A percentile compares a stretch with the other conserved stretches of the same genome.
These are phyloP conservation scores for Exophiala bonariae DNA, from an alignment of 2,329 filamentous ascomycete species.

Conservation along the genomic window DNA sequence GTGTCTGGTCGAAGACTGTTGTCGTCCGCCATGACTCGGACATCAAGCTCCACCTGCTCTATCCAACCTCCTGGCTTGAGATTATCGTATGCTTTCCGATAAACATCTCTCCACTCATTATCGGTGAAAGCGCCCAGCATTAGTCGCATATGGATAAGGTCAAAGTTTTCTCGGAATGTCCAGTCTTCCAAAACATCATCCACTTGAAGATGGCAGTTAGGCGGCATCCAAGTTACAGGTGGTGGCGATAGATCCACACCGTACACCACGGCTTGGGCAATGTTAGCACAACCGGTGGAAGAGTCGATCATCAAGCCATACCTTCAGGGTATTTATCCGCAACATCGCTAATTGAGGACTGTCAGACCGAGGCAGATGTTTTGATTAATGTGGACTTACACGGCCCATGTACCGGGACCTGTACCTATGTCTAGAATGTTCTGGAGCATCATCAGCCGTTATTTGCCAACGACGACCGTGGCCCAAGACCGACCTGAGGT, in stretches of 20 bases:
- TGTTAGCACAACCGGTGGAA: neutral
- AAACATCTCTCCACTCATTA: slow-evolving; percentile 10
- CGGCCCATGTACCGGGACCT: slow-evolving; percentile 28
- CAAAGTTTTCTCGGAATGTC: slow-evolving; percentile 23
- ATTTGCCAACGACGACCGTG: neutral
- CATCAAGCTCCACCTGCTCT: slow-evolving; percentile 22
- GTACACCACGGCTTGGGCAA: slow-evolving; percentile 17
- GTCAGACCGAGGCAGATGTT: neutral
- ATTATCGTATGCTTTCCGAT: slow-evolving; percentile 23
- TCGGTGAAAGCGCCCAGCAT: slow-evolving; percentile 26
- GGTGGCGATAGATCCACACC: slow-evolving; percentile 29
- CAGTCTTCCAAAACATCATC: slow-evolving; percentile 25
- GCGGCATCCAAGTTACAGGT: slow-evolving; percentile 23
- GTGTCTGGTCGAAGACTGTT: slow-evolving; percentile 18
- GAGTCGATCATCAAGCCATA: neutral
- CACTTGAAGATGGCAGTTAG: slow-evolving; percentile 29
- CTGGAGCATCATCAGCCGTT: slow-evolving; percentile 4
- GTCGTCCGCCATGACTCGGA: slow-evolving; percentile 22
- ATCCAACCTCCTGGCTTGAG: slow-evolving; percentile 23
- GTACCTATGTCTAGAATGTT: slow-evolving; percentile 29
- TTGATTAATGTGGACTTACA: slow-evolving; percentile 7
- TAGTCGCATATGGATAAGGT: slow-evolving; percentile 24
- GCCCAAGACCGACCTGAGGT: slow-evolving; percentile 1
- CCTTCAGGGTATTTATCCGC: slow-evolving; percentile 23
- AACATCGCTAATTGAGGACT: slow-evolving; percentile 7